Conservation (phyloP, 768 basidiomycete species). For the Suillus ampliporus region DNA sequence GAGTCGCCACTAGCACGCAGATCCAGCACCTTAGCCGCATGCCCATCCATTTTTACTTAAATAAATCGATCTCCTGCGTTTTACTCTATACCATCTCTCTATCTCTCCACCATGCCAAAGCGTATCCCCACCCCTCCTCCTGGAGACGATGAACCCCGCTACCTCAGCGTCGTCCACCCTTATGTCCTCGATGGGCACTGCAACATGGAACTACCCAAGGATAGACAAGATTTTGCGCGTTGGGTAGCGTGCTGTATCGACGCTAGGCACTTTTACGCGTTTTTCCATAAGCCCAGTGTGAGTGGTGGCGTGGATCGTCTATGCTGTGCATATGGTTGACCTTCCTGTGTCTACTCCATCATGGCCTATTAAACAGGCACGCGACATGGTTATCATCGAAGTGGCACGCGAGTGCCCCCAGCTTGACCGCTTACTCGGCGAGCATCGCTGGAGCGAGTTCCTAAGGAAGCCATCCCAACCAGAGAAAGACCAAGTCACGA, state of each 20-base stretch:
- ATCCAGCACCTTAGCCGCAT: background rate
- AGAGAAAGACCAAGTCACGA: slow-evolving; percentile 31
- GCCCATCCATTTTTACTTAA: background rate
- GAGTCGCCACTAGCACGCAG: slow-evolving; percentile 6
- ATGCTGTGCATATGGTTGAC: background rate
- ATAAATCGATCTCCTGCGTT: background rate
- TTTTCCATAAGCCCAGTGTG: slow-evolving; percentile 53
- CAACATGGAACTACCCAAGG: slow-evolving; percentile 45
- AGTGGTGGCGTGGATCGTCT: slow-evolving; percentile 20
- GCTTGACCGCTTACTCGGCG: slow-evolving; percentile 46
- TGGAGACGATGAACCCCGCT: slow-evolving; percentile 49
- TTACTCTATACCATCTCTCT: background rate
- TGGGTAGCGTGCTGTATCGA: slow-evolving; percentile 51
- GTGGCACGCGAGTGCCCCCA: slow-evolving; percentile 36
- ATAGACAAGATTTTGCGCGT: slow-evolving; percentile 43
- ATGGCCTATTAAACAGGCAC: slow-evolving; percentile 44
- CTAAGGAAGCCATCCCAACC: slow-evolving; percentile 37
- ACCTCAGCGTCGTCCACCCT: slow-evolving; percentile 50
- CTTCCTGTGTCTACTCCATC: background rate
- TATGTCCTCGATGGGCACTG: slow-evolving; percentile 45
- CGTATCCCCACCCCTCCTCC: slow-evolving; percentile 49
- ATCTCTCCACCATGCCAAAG: slow-evolving; percentile 43
- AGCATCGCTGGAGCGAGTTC: slow-evolving; percentile 49
- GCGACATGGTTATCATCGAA: slow-evolving; percentile 52
- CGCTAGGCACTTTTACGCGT: slow-evolving; percentile 40